Percentiles rank a stretch among this genome's conserved stretches.
These are phyloP conservation scores for Emericellopsis terricola DNA, from an alignment of 495 filamentous ascomycete species.

Conservation along the genomic window DNA sequence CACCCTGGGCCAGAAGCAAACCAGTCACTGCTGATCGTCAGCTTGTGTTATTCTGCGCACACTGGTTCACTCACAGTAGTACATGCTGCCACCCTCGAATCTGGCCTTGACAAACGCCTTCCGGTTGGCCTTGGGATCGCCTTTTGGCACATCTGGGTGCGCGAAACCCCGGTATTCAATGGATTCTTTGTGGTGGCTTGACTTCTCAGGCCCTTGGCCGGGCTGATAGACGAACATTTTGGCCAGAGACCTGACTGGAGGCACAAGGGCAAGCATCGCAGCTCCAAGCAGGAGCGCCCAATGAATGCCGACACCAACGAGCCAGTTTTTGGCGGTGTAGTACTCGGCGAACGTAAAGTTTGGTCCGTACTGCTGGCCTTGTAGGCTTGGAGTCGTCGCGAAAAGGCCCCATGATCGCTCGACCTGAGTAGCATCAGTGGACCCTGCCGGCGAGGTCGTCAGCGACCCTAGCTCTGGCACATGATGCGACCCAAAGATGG, in stretches of 20 bases:
- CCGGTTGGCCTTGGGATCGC: constrained; percentile 15
- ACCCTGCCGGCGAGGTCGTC: constrained; percentile 37
- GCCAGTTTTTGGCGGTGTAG: constrained; percentile 38
- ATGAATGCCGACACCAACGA: constrained; percentile 39
- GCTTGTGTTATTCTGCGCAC: no score
- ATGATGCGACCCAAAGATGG: constrained; percentile 39
- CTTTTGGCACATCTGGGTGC: constrained; percentile 38
- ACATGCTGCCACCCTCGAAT: constrained; percentile 39
- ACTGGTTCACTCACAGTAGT: constrained; percentile 36
- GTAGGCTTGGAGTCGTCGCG: constrained; percentile 20
- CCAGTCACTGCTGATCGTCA: constrained; percentile 38
- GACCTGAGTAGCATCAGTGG: constrained; percentile 48
- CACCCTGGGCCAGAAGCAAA: constrained; percentile 47
- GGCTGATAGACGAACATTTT: constrained; percentile 36
- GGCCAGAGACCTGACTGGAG: constrained; percentile 16
- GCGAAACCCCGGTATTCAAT: constrained; percentile 51
- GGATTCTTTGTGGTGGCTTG: constrained; percentile 35
- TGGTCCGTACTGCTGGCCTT: constrained; percentile 41
- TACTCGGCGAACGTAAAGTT: constrained; percentile 58
- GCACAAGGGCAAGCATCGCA: constrained; percentile 26
- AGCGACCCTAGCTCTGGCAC: constrained; percentile 51
- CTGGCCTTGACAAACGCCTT: constrained; percentile 39
- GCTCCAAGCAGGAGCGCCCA: constrained; percentile 31
- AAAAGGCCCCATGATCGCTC: constrained; percentile 65
- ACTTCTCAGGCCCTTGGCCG: constrained; percentile 45